These are phyloP conservation scores for Agroathelia rolfsii DNA, from an alignment of 1,284 basidiomycete genomes.

Conservation along the genomic window DNA sequence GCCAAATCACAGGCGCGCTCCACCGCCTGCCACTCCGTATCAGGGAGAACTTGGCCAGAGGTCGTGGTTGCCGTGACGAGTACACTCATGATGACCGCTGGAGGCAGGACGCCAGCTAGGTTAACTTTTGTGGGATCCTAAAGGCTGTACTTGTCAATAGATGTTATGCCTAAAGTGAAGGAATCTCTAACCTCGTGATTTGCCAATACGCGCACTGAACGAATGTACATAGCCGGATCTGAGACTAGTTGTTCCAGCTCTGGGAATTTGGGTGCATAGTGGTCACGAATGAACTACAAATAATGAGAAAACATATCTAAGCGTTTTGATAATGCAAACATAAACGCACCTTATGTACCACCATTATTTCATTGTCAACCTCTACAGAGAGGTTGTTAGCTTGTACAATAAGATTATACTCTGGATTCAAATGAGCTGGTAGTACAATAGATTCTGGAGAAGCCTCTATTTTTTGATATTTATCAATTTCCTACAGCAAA, in stretches of 20 bases:
- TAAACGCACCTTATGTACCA: constrained; percentile 81
- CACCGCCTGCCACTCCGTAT: constrained; percentile 72
- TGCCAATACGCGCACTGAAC: constrained; percentile 80
- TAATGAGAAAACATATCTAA: constrained; percentile 8
- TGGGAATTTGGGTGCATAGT: constrained; percentile 93
- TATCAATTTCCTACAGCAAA: constrained; percentile 68
- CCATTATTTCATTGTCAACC: constrained; percentile 94
- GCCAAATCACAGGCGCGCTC: constrained; percentile 83
- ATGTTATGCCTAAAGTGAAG: constrained; percentile 2
- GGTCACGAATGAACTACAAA: constrained; percentile 89
- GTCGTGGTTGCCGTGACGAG: constrained; percentile 92
- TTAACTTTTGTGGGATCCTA: constrained; percentile 80
- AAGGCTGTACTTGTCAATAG: constrained; percentile 8
- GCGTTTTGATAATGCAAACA: constrained; percentile 15
- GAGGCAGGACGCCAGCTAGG: constrained; percentile 71
- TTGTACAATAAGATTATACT: constrained; percentile 93
- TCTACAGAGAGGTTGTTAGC: constrained; percentile 98
- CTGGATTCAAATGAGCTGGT: constrained; percentile 86
- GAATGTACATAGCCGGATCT: constrained; percentile 89
- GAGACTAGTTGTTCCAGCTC: constrained; percentile 93
- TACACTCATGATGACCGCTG: constrained; percentile 95
- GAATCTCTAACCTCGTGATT: constrained; percentile 60
- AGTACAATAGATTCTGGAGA: constrained; percentile 69
- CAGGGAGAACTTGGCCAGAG: constrained; percentile 63
- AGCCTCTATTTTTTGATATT: constrained; percentile 70